phyloP scores from a whole-genome alignment of 2,329 filamentous ascomycete genomes.

The Xylariaceae sp. region DNA sequence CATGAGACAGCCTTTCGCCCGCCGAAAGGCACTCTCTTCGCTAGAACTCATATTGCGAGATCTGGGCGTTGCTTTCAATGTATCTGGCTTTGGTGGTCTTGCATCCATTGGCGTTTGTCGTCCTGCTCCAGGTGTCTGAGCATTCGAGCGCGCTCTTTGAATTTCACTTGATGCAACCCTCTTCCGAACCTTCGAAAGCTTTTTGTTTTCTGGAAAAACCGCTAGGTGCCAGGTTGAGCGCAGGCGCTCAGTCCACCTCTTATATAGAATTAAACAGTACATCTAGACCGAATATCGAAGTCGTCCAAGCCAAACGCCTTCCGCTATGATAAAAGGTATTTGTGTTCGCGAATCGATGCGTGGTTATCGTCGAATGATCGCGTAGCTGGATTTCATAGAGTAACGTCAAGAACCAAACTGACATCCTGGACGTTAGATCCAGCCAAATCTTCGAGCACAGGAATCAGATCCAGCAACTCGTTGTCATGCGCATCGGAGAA shows the following conservation, averaged over 20 bases:
- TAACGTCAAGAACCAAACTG: conserved; percentile 94
- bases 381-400: conserved; percentile 52
- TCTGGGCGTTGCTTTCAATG: too few species aligned
- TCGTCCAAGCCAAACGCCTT: conserved; percentile 49
- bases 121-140: too few species aligned
- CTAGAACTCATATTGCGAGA: too few species aligned
- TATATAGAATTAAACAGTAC: conserved; percentile 49
- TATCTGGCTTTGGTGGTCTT: too few species aligned
- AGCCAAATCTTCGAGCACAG: conserved; percentile 94
- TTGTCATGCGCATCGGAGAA: conserved; percentile 99
- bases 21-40: too few species aligned
- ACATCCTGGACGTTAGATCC: conserved; percentile 87
- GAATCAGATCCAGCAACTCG: conserved; percentile 93
- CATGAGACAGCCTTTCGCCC: too few species aligned
- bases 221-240: too few species aligned
- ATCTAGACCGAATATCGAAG: conserved; percentile 46
- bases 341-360: conserved; percentile 16
- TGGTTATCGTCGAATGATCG: conserved; percentile 21
- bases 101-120: too few species aligned
- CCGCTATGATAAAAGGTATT: conserved; percentile 44
- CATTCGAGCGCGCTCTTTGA: too few species aligned
- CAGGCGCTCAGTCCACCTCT: conserved; percentile 16
- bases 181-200: too few species aligned
- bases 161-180: too few species aligned
- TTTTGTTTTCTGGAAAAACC: too few species aligned